Evolutionary conservation across 495 filamentous ascomycete species (phyloP).

Genomic region (Talaromyces ruber): DNA sequence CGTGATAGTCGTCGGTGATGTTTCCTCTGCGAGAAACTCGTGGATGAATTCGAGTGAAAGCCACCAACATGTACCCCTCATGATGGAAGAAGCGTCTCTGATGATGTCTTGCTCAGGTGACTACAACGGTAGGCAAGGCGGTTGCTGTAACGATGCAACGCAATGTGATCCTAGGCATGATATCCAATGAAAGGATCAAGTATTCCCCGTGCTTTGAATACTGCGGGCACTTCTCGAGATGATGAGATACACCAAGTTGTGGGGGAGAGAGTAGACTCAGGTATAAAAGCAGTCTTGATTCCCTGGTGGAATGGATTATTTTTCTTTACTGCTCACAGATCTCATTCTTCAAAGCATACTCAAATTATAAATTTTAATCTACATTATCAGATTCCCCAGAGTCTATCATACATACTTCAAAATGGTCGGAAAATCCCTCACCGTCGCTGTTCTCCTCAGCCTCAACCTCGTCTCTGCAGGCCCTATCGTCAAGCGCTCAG

Average conservation of each 20-base stretch:
- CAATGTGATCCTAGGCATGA: background rate
- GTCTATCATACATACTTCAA: background rate
- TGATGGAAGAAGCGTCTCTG: background rate
- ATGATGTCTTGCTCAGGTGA: background rate
- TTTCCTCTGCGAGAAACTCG: background rate
- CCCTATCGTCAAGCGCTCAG: constrained; percentile 1
- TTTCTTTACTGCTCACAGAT: background rate
- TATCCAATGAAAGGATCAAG: background rate
- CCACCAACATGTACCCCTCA: background rate
- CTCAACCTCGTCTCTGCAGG: background rate
- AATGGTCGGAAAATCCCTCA: background rate
- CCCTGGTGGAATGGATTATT: background rate
- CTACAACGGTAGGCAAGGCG: background rate
- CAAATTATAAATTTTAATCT: background rate
- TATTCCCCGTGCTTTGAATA: background rate
- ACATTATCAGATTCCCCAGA: background rate
- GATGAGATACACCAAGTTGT: background rate
- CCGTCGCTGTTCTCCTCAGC: background rate
- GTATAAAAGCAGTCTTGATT: background rate
- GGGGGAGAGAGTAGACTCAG: background rate
- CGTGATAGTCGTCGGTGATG: background rate
- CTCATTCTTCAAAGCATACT: background rate
- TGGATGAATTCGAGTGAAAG: background rate
- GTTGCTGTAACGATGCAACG: background rate
- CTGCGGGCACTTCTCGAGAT: background rate